Conservation (phyloP, 2,329 filamentous ascomycete genomes). For the Triangularia setosa region DNA sequence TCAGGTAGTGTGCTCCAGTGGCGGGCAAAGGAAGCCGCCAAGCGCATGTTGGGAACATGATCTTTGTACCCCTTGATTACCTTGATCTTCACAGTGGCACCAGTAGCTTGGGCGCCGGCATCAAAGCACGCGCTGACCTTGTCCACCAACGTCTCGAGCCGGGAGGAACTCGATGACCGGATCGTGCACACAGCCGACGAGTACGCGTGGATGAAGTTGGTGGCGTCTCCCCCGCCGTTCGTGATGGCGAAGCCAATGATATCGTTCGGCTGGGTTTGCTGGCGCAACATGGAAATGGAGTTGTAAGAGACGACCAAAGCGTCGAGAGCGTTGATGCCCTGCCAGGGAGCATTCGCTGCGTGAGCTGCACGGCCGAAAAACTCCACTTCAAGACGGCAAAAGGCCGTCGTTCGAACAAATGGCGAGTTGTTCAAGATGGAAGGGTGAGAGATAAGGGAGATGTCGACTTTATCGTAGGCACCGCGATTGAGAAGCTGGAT, state of each 20-base stretch:
- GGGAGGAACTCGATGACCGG: constrained; percentile 39
- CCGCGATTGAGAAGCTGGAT: constrained; percentile 42
- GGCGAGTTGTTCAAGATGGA: constrained; percentile 42
- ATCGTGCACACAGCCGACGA: constrained; percentile 44
- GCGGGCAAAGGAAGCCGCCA: constrained; percentile 43
- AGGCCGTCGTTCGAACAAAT: constrained; percentile 50
- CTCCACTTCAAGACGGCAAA: constrained; percentile 44
- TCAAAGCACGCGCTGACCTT: constrained; percentile 42
- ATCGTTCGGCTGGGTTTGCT: constrained; percentile 52
- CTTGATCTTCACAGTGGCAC: constrained; percentile 44
- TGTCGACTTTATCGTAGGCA: constrained; percentile 40
- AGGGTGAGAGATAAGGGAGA: constrained; percentile 41
- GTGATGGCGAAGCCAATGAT: constrained; percentile 50
- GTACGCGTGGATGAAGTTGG: constrained; percentile 54
- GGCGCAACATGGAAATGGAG: constrained; percentile 48
- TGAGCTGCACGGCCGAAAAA: constrained; percentile 55
- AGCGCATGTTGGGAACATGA: constrained; percentile 50
- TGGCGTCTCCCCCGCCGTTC: constrained; percentile 44
- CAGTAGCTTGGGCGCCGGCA: constrained; percentile 40
- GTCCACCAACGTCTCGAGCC: constrained; percentile 37
- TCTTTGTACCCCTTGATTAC: constrained; percentile 46
- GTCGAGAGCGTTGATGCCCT: constrained; percentile 57
- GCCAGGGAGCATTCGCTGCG: constrained; percentile 54
- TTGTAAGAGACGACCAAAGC: constrained; percentile 49
- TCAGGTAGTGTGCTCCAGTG: constrained; percentile 40